Evolutionary conservation across 352 stramenopile genomes (phyloP), one percentile per base, ranked within the genome.

Genomic region (Pelagophyceae sp.): DNA sequence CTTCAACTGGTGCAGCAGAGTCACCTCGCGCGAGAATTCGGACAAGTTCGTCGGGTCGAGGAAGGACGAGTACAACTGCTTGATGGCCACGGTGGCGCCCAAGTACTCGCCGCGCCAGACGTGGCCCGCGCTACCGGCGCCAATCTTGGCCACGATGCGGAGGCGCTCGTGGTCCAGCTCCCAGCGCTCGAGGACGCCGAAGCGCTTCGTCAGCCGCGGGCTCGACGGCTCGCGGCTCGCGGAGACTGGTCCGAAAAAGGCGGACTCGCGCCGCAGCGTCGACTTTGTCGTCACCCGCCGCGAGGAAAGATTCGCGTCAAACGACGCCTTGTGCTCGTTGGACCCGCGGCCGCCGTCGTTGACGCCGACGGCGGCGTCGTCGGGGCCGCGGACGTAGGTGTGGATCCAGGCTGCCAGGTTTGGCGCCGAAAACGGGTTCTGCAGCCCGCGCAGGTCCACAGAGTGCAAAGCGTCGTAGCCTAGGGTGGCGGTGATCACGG

Each of bases 41-140:
- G 76, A 40, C 19, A 79, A 32, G 29, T 76, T 38, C 0, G 33
- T 32, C 0, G 32, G 31, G 61, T 72, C 72, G 31, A 50, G 50
- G 35, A 38, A 40, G 64, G 45, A 61, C 3, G 65, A 74, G 27
- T 60, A 58, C n/a, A 72, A 65, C 32, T 65, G 67, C 33, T 80
- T 80, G 29, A 78, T 71, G 5, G 77, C 77, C 58, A 78, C 77
- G 23, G 20, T 6, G 0, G 27, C 38, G 61, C 77, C 77, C 0
- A 70, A n/a, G 37, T 50, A 75, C 38, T 75, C 54, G 27, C 40
- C 77, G 1, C 50, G 29, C 35, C 78, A 78, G 0, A 80, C 63
- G 15, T 75, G 45, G 58, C 77, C 77, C 35, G 77, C 76, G 35
- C 58, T 32, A 32, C 77, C 77, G n/a, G 76, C 40, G n/a, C 77